phyloP scores from a whole-genome alignment of 1,139 yeast genomes.

The Diutina catenulata region DNA sequence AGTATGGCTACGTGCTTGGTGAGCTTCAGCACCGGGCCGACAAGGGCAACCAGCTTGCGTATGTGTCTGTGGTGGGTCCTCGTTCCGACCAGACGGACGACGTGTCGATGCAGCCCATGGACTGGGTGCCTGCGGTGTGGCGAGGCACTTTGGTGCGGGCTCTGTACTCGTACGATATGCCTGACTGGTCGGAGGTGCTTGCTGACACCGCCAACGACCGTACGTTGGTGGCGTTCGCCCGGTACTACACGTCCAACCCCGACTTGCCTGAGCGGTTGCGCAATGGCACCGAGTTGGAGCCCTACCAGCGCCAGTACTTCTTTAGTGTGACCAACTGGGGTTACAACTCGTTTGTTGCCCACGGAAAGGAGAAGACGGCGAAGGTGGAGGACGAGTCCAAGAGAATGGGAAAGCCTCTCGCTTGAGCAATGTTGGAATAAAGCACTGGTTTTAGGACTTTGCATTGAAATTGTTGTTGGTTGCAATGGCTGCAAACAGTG shows the following conservation, averaged over 20 bases:
- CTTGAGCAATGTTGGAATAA: no score
- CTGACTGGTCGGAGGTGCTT: slow-evolving; percentile 9
- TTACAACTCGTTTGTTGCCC: not conserved
- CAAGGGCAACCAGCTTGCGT: slow-evolving; percentile 33
- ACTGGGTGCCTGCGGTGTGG: not conserved
- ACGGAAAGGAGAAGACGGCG: not conserved
- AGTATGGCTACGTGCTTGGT: not conserved
- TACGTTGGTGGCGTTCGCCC: slow-evolving; percentile 28
- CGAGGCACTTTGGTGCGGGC: not conserved
- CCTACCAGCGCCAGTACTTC: not conserved
- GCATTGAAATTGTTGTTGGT: no score
- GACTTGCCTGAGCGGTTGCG: slow-evolving; percentile 36
- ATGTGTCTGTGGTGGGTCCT: slow-evolving; percentile 29
- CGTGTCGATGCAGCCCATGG: not conserved
- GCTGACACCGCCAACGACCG: slow-evolving; percentile 18
- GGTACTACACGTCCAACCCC: slow-evolving; percentile 40
- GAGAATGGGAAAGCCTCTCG: no score
- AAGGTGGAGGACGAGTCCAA: not conserved
- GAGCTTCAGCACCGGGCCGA: not conserved
- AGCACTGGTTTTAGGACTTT: no score
- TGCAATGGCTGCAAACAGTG: no score
- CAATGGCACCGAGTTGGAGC: not conserved
- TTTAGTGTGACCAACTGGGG: not conserved
- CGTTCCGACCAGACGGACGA: not conserved
- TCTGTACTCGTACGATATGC: not conserved